Base-by-base conservation (phyloP, 2,329 filamentous ascomycete genomes). In the Triangularia setosa region DNA sequence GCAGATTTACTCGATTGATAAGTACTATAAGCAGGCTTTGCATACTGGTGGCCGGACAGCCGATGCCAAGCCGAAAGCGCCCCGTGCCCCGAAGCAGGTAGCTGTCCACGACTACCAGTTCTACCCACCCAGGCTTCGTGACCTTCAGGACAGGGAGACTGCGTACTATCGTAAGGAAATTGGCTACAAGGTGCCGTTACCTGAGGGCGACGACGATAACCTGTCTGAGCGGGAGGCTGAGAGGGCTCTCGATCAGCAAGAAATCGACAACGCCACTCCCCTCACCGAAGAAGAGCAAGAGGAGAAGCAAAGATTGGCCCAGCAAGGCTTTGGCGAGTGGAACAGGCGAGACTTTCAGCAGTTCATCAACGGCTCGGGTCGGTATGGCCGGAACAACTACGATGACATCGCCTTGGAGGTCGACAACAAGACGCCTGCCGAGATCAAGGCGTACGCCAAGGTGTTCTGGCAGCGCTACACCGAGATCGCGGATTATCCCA, bases 291-390 rank as follows among this genome's bases (percentile, higher is more conserved):
- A 92, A 67, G 95, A 99, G 76, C 88, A 90, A 70, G 89, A 89
- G 35, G 90, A 96, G 77, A 99, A 99, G 78, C 87, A 92, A 67
- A 82, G 83, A 33, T 84, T 99, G 62, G 91, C 92, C 1, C 84
- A 88, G 61, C 86, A 95, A 75, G 95, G 96, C 8, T 99, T 99
- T 72, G 89, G 88, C 1, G 89, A 95, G 33, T 99, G 96, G 95
- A 98, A 97, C 79, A 90, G 93, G 72, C 89, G 96, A 71, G 96
- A 99, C 76, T 99, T 98, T 79, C 94, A 98, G 75, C 95, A 98
- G 71, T 99, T 99, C 75, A 84, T 99, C 78, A 97, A 98, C 72
- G 93, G 92, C 21, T 96, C 92, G 33, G 94, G 92, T 65, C 95
- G 94, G 75, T 96, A 93, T 73, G 95, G 95, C 2, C 91, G 95